A percentile compares a stretch with the other conserved stretches of the same genome.
Conservation (phyloP, 2,329 filamentous ascomycete species). For the Cordyceps javanica region DNA sequence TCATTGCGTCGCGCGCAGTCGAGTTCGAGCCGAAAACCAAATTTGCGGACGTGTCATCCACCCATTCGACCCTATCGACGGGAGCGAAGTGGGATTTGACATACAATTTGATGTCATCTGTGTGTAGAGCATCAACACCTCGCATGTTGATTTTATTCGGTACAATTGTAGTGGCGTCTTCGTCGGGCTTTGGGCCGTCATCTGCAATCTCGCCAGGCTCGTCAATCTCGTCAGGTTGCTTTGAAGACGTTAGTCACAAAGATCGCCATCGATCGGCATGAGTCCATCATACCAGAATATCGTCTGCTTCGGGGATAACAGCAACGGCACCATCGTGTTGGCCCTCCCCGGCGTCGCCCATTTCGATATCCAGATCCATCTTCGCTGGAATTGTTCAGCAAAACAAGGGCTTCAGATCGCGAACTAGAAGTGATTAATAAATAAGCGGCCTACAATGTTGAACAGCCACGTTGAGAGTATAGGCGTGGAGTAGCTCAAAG, state of each 20-base stretch:
- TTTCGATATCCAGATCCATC: conserved; percentile 68
- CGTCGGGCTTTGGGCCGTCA: conserved; percentile 21
- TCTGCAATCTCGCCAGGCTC: conserved; percentile 34
- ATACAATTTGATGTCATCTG: conserved; percentile 72
- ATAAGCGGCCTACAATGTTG: neutral
- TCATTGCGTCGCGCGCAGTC: conserved; percentile 47
- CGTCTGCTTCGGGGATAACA: conserved; percentile 26
- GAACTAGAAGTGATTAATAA: neutral
- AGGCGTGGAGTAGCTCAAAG: no score
- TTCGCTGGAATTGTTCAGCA: conserved; percentile 18
- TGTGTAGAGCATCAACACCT: conserved; percentile 76
- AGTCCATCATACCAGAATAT: conserved; percentile 30
- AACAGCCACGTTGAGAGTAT: no score
- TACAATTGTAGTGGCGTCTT: conserved; percentile 22
- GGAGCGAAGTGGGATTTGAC: conserved; percentile 59
- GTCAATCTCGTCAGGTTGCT: conserved; percentile 32
- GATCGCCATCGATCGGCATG: neutral
- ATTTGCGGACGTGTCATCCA: conserved; percentile 88
- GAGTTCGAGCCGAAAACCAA: conserved; percentile 62
- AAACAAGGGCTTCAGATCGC: neutral
- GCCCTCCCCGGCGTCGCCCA: conserved; percentile 54
- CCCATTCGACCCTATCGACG: conserved; percentile 75
- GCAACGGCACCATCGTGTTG: conserved; percentile 21
- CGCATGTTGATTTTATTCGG: conserved; percentile 70
- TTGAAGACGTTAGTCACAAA: neutral